Evolutionary conservation across 2,329 filamentous ascomycete species (phyloP), one percentile per base, ranked within the genome.

Genomic region (Cercospora brassicicola): DNA sequence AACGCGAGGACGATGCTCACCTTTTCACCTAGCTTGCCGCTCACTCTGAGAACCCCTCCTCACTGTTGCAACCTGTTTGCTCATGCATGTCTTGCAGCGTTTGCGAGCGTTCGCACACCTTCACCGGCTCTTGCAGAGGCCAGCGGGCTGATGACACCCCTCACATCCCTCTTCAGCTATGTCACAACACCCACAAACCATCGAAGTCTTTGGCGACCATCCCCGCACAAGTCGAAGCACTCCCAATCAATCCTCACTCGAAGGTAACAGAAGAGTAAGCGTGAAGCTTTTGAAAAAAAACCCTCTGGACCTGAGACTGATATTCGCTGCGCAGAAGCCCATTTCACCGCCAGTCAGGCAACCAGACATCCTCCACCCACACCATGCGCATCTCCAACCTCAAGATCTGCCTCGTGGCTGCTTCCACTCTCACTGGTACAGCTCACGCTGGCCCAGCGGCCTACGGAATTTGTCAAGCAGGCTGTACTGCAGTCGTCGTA

Each of bases 401-500:
- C 48, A 59, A 59, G 18, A 31, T 23, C 30, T 15, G 36, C 51
- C 10, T 69, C 23, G 2, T 33, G 9, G 13, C 48, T 10, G 23
- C 67, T n/a, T 18, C 61, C 3, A 5, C 15, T 15, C 23, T 67
- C n/a, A 7, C 20, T 13, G 18, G 30, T 13, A 36, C 36, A 15
- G 59, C 23, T 15, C 33, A n/a, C 5, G 78, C 77, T 7, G 80
- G 80, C 0, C 80, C 79, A 0, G 30, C 72, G 1, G 78, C 73
- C 8, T 86, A 86, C 67, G 83, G 80, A 0, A 59, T 82, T 3
- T 86, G 83, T 56, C 84, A 86, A 73, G 79, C 80, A 0, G 83
- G 84, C 4, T 86, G 84, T 36, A 73, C 83, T 0, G 69, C 68
- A 0, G 73, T 85, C 0, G 83, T 83, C 0, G 80, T 79, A 71